Conservation (phyloP, 805 yeast species). For the Hanseniaspora occidentalis region DNA sequence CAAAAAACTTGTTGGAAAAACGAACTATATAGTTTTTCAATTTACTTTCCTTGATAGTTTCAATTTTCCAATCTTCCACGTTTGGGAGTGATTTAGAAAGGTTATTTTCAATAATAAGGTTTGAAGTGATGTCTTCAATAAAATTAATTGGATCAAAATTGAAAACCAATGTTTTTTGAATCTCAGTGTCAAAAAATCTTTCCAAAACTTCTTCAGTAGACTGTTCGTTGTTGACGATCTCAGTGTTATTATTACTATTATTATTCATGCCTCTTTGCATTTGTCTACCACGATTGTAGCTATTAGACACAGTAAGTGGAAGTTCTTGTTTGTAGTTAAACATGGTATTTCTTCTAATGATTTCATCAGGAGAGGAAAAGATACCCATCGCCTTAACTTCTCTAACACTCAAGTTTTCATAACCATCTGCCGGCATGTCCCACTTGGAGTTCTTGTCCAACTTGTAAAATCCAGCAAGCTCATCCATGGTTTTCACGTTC, state of each 20-base stretch:
- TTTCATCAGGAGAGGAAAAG: constrained; percentile 25
- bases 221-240: neutral
- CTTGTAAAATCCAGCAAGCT: neutral
- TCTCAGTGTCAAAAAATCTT: neutral
- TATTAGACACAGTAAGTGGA: neutral
- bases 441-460: neutral
- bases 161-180: constrained; percentile 2
- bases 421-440: neutral
- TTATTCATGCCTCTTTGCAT: neutral
- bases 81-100: neutral
- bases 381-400: neutral
- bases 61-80: constrained; percentile 3
- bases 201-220: neutral
- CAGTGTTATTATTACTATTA: neutral
- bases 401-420: neutral
- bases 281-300: neutral
- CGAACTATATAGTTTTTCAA: neutral
- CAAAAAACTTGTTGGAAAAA: constrained; percentile 1
- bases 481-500: neutral
- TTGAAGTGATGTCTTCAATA: constrained; percentile 1
- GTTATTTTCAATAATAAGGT: constrained; percentile 3
- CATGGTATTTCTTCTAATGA: constrained; percentile 5
- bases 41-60: neutral
- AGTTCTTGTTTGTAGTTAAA: constrained; percentile 1
- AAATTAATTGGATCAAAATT: neutral